These are phyloP conservation scores for Trichocladium uniseriatum DNA, from an alignment of 495 filamentous ascomycete species.

Conservation along the genomic window DNA sequence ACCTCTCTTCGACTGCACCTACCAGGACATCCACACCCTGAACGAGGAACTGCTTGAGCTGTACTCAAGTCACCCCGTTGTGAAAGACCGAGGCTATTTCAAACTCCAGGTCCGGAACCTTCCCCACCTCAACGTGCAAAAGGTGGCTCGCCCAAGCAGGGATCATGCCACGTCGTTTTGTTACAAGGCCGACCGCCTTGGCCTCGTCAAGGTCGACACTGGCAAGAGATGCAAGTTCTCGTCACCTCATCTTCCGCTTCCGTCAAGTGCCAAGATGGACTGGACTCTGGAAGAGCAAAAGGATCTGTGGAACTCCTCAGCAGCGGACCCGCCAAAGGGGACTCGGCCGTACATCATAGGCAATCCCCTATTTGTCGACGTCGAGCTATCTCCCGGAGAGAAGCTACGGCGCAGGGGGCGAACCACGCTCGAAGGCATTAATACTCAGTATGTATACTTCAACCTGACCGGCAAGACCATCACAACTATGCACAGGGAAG, in stretches of 20 bases:
- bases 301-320: slow-evolving; percentile 25
- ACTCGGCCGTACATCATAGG: slow-evolving; percentile 25
- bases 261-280: slow-evolving; percentile 9
- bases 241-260: slow-evolving; percentile 19
- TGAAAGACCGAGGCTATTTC: slow-evolving; percentile 24
- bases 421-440: slow-evolving; percentile 23
- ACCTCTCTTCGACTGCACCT: slow-evolving; percentile 24
- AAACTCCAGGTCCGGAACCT: slow-evolving; percentile 24
- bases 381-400: slow-evolving; percentile 25
- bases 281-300: slow-evolving; percentile 22
- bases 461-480: slow-evolving; percentile 27
- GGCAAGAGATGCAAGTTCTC: slow-evolving; percentile 18
- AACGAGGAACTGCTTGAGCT: slow-evolving; percentile 26
- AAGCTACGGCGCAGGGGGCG: slow-evolving; percentile 25
- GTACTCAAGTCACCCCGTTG: slow-evolving; percentile 22
- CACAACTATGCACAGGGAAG: slow-evolving; percentile 29
- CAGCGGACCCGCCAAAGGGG: slow-evolving; percentile 20
- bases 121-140: slow-evolving; percentile 16
- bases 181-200: slow-evolving; percentile 18
- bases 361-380: slow-evolving; percentile 26
- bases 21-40: slow-evolving; percentile 22
- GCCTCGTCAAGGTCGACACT: slow-evolving; percentile 26
- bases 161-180: slow-evolving; percentile 25
- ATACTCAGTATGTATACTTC: slow-evolving; percentile 29
- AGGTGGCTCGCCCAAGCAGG: slow-evolving; percentile 17